Evolutionary conservation across 2,329 filamentous ascomycete genomes (phyloP).

Genomic region (Penicillium freii): DNA sequence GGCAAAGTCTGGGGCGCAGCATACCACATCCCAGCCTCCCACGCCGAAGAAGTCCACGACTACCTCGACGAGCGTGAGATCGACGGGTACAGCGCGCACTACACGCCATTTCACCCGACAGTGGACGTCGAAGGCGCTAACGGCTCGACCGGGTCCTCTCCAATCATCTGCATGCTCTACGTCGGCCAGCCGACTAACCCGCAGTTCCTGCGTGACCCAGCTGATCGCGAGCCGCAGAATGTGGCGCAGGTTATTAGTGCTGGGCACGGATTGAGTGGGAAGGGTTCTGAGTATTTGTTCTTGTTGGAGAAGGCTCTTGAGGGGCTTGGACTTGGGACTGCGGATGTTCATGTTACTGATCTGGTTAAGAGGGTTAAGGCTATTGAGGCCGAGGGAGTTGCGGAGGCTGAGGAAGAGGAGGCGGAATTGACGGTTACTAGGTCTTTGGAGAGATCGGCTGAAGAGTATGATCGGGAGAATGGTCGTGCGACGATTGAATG

Average conservation of each 20-base stretch:
- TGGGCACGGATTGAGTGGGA: conserved; percentile 78
- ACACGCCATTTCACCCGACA: conserved; percentile 68
- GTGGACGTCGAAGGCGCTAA: neutral
- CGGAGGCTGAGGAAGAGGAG: conserved; percentile 33
- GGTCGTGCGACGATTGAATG: conserved; percentile 18
- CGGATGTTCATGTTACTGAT: conserved; percentile 81
- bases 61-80: conserved; percentile 97
- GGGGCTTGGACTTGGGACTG: conserved; percentile 70
- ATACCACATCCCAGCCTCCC: conserved; percentile 72
- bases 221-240: conserved; percentile 67
- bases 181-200: conserved; percentile 92
- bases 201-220: conserved; percentile 66
- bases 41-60: conserved; percentile 75
- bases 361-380: conserved; percentile 69
- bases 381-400: conserved; percentile 50
- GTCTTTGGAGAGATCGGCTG: conserved; percentile 21
- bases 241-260: conserved; percentile 78
- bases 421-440: conserved; percentile 30
- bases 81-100: conserved; percentile 93
- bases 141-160: conserved; percentile 7
- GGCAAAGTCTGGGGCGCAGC: conserved; percentile 84
- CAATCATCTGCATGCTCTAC: conserved; percentile 71
- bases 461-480: conserved; percentile 10
- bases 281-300: conserved; percentile 86
- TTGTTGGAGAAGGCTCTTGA: conserved; percentile 72